Evolutionary conservation across 1,284 basidiomycete genomes (phyloP).

Genomic region (Inonotus obliquus): DNA sequence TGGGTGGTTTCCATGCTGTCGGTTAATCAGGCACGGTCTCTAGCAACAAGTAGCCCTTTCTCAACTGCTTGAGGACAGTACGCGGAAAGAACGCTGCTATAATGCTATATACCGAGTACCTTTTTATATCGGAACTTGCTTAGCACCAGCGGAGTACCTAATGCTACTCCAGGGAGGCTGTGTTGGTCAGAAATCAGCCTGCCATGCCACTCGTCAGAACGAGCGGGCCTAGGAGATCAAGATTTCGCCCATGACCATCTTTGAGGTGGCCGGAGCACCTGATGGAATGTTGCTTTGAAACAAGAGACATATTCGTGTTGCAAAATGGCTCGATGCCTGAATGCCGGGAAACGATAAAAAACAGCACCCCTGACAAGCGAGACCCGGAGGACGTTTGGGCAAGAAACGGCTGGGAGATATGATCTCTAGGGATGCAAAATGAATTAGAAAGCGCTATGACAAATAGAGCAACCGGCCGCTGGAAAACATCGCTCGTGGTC

Average conservation of each 20-base stretch:
- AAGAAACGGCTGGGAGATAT: neutral
- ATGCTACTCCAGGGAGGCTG: slow-evolving; percentile 3
- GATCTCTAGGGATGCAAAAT: neutral
- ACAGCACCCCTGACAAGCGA: neutral
- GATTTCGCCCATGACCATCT: neutral
- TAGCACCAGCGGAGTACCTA: neutral
- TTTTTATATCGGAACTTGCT: slow-evolving; percentile 2
- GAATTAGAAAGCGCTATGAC: slow-evolving; percentile 6
- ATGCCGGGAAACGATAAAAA: neutral
- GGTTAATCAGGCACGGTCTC: neutral
- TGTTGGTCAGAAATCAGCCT: neutral
- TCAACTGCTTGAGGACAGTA: neutral
- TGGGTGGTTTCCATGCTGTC: slow-evolving; percentile 44
- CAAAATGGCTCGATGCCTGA: neutral
- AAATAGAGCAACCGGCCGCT: neutral
- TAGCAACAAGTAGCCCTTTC: neutral
- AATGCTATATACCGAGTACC: neutral
- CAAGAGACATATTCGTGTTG: neutral
- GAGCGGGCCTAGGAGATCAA: neutral
- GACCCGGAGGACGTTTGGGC: neutral
- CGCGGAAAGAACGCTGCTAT: neutral
- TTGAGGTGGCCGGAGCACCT: neutral
- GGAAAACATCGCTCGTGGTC: slow-evolving; percentile 4
- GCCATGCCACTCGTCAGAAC: slow-evolving; percentile 2
- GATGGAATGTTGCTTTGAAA: slow-evolving; percentile 9